phyloP scores from a whole-genome alignment of 176 grass and related monocot species.

The Carex cristatella region DNA sequence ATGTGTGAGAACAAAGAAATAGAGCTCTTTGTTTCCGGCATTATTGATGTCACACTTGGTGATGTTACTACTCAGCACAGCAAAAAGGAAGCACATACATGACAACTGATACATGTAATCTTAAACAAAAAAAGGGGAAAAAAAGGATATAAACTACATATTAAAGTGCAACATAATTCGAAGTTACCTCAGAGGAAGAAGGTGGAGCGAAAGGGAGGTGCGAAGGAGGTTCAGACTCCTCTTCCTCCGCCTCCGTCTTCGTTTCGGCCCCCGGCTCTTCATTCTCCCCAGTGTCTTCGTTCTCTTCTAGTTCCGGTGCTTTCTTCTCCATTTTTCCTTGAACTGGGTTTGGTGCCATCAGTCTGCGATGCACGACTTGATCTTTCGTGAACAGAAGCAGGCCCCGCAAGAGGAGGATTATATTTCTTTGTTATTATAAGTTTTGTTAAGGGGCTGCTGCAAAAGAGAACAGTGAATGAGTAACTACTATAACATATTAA shows the following conservation, averaged over 20 bases:
- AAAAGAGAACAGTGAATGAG: too few relatives aligned
- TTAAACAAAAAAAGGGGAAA: too few relatives aligned
- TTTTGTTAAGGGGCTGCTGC: too few relatives aligned
- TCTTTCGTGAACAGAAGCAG: too few relatives aligned
- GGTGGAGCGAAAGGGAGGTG: slow-evolving; percentile 73
- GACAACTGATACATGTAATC: too few relatives aligned
- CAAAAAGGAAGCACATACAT: neutral
- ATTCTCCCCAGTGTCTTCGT: neutral
- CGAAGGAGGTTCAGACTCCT: slow-evolving; percentile 37
- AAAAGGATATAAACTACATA: neutral
- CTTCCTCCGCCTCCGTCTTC: slow-evolving; percentile 10
- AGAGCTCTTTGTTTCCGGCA: neutral
- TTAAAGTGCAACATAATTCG: neutral
- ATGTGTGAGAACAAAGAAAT: neutral
- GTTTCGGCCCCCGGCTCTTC: neutral
- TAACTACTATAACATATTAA: too few relatives aligned
- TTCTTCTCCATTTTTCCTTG: slow-evolving; percentile 4
- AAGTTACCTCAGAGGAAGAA: slow-evolving; percentile 45
- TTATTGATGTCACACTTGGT: neutral
- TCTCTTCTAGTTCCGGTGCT: neutral
- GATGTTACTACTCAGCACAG: neutral
- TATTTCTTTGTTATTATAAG: too few relatives aligned
- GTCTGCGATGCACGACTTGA: too few relatives aligned
- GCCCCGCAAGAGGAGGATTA: too few relatives aligned
- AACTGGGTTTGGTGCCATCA: neutral